Evolutionary conservation across 805 yeast species (phyloP).

Genomic region (Candida pini): DNA sequence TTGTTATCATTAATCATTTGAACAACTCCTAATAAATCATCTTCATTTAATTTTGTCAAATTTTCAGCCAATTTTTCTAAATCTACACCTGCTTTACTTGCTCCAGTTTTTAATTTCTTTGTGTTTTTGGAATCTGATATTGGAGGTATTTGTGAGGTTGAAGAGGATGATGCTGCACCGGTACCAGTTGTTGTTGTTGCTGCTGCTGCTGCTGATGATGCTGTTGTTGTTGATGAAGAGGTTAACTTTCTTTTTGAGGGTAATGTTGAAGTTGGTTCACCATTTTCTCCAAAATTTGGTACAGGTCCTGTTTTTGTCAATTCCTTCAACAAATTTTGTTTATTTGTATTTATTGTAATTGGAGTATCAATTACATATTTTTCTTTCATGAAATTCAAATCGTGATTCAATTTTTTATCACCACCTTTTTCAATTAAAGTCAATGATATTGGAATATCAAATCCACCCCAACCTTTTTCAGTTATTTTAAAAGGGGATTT

Average conservation of each 20-base stretch:
- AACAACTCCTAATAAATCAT: constrained; percentile 88
- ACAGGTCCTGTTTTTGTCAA: constrained; percentile 80
- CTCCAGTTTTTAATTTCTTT: constrained; percentile 49
- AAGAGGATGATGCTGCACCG: constrained; percentile 3
- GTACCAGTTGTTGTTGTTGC: constrained; percentile 17
- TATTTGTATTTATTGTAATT: constrained; percentile 68
- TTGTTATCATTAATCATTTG: constrained; percentile 97
- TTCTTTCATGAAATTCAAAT: constrained; percentile 77
- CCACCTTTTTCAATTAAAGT: constrained; percentile 82
- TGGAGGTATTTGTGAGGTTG: not conserved
- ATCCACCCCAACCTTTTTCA: constrained; percentile 99
- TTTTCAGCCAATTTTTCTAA: constrained; percentile 88
- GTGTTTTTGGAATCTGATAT: constrained; percentile 32
- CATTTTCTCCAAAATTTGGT: constrained; percentile 33
- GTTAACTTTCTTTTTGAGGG: not conserved
- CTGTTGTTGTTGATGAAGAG: constrained; percentile 11
- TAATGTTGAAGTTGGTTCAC: constrained; percentile 1
- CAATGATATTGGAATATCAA: constrained; percentile 77
- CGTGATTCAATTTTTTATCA: constrained; percentile 81
- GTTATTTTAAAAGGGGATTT: constrained; percentile 80
- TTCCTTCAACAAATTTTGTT: constrained; percentile 65
- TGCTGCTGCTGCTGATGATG: constrained; percentile 12
- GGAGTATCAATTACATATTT: constrained; percentile 74
- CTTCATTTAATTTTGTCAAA: constrained; percentile 81
- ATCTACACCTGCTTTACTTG: constrained; percentile 74